Evolutionary conservation across 2,329 filamentous ascomycete species (phyloP), one percentile per base, ranked within the genome.

Genomic region (Xylaria sp.): DNA sequence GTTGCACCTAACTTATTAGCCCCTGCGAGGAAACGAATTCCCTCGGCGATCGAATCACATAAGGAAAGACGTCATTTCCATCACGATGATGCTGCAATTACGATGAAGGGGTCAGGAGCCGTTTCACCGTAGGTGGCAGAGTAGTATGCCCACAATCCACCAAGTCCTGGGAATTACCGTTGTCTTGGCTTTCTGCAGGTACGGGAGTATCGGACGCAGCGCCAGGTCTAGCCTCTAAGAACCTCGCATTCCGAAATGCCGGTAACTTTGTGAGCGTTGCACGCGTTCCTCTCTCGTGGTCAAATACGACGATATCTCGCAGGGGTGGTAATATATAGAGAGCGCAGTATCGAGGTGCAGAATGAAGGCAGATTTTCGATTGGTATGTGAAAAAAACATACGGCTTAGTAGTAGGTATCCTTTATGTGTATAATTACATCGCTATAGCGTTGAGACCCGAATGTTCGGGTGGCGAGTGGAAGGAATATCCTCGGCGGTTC

Each of bases 361-460:
- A 59, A 82, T 79, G 27, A 79, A 79, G 57, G 77, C 78, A 45
- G 78, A 75, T 56, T 81, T 76, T 51, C 81, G 77, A 68, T 80
- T 81, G 66, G 83, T 80, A 68, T 76, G 75, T 14, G 80, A 84
- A 62, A 84, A 79, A 79, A 11, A 3, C 14, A 24, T 80, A 78
- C 12, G 82, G 81, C 1, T 79, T 66, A 12, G 21, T 30, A 30
- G 30, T 30, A 4, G 89, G 88, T 32, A 91, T 84, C 77, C 92
- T 4, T 90, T 65, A 90, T 82, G 72, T 92, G 89, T 76, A 91
- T 84, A 12, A 88, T 91, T 30, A 90, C 90, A 48, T 93, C 90
- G 69, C 85, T 85, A 77, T 92, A 91, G 0, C 88, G 88, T 0
- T 2, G 24, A 17, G 24, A 27, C 90, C 90, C 1, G 86, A 84